Evolutionary conservation across 202 grass and related monocot species (phyloP), one percentile per base, ranked within the genome.

Genomic region (Setaria italica): DNA sequence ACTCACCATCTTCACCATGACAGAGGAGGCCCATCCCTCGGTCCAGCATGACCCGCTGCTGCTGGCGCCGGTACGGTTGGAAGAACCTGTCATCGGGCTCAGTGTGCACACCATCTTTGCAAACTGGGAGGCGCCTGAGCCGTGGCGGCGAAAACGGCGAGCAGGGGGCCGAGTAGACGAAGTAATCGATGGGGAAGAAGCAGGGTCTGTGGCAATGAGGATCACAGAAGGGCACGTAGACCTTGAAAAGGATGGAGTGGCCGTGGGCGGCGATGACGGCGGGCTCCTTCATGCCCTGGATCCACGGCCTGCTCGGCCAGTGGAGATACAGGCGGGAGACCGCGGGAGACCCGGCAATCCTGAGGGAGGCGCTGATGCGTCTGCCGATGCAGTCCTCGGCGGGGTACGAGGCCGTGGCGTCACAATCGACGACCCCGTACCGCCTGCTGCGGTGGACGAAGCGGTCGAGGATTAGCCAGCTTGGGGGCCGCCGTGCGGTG

Each of bases 281-380:
- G 30, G 81, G 70, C 11, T 60, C 19, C 13, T 0, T 0, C 69
- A 74, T 14, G 29, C 19, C 12, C 1, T 0, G 4, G 43, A 49
- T 15, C 55, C 45, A 29, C 17, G 55, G 68, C 11, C 42, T n/a
- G 41, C 45, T 10, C 41, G 54, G 17, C 39, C 45, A 83, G 81
- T 64, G 43, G 70, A 74, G 57, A 56, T 74, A 25, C 11, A 83
- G 70, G 2, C 81, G 69, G 32, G 81, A 83, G 56, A 63, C 43
- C 16, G 1, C 43, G 7, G 70, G 80, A 4, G 81, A 32, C 5
- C 11, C 20, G 19, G 57, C 70, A 43, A 64, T 11, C 57, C 56
- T 39, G 57, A 83, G 42, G 57, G 69, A 64, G 57, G 32, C 65
- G 51, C n/a, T 2, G 53, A 82, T 17, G 9, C 21, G 9, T 14